Base-by-base conservation (phyloP, 768 basidiomycete species). In the Dictyophora rubrovolvata region DNA sequence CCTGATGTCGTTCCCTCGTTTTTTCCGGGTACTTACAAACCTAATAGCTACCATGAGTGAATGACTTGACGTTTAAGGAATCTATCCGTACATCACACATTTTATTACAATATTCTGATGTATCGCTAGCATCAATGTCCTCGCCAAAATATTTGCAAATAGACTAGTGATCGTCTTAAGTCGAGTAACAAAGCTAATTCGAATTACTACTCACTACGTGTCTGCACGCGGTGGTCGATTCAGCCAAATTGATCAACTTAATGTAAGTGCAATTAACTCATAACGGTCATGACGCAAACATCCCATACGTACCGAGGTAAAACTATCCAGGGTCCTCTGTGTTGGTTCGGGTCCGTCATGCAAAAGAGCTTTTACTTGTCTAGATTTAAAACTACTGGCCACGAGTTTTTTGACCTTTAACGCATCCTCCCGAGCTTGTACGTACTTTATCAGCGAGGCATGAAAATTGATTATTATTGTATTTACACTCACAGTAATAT, bases 61-160 rank as follows among this genome's bases (percentile, higher is more conserved):
- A 35, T 20, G n/a, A 35, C 51, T 36, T 17, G 20, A 11, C 20
- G 34, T 21, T 16, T 28, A 22, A 7, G 23, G 20, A 37, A 7
- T 28, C 20, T 10, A 11, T 1, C 69, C 83, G 22, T 65, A 89
- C 89, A 67, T 93, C 90, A 64, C 90, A 93, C 87, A 90, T 91
- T 51, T 75, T 73, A 54, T 85, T 70, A 64, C 90, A 93, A 63
- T 87, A 82, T 4, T 65, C 65, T 56, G 75, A 76, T 54, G 78
- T 68, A 62, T 86, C 75, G 11, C 65, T 69, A 7, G 71, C 64
- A 62, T 87, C 77, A 37, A 89, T 79, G 0, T 65, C 61, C 69
- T 92, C 90, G 1, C 87, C 90, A 63, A 93, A 92, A 67, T 88
- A 89, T 50, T 80, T 81, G 65, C 90, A 91, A 60, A 92, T 84